A percentile compares a stretch with the other conserved stretches of the same genome.
These are phyloP conservation scores for Ascochyta koolunga DNA, from an alignment of 2,329 filamentous ascomycete genomes.

Conservation along the genomic window DNA sequence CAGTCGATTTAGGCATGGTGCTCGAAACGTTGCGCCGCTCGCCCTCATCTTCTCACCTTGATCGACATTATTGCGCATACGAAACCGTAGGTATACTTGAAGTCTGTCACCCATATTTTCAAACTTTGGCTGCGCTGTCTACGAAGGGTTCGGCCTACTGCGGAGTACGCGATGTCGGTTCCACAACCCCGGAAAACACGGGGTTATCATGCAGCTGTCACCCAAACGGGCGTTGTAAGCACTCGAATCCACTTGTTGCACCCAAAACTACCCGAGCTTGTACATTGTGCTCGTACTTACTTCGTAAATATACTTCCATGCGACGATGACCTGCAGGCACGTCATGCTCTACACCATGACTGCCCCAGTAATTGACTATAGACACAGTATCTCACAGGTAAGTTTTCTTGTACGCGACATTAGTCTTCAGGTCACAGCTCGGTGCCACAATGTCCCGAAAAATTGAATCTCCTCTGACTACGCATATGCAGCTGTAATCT, in stretches of 20 bases:
- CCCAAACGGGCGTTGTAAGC: slow-evolving; percentile 5
- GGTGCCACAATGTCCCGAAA: slow-evolving; percentile 3
- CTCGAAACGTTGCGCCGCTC: slow-evolving; percentile 12
- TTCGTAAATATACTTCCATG: slow-evolving; percentile 8
- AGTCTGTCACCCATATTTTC: not conserved
- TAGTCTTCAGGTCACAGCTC: not conserved
- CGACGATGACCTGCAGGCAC: slow-evolving; percentile 23
- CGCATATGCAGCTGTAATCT: slow-evolving; percentile 24
- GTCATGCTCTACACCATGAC: not conserved
- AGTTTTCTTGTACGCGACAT: not conserved
- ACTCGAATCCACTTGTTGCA: slow-evolving; percentile 4
- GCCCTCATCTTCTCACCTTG: not conserved
- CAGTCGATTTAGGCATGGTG: slow-evolving; percentile 16
- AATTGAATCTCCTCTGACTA: slow-evolving; percentile 5
- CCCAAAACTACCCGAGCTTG: slow-evolving; percentile 4
- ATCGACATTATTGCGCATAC: slow-evolving; percentile 12
- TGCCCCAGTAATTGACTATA: not conserved
- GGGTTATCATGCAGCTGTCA: slow-evolving; percentile 14
- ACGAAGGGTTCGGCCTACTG: slow-evolving; percentile 21
- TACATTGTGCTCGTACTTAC: slow-evolving; percentile 5
- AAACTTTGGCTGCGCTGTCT: not conserved
- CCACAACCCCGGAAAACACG: slow-evolving; percentile 1
- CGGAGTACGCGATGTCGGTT: slow-evolving; percentile 11
- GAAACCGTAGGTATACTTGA: not conserved
- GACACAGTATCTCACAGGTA: not conserved